Evolutionary conservation across 2,329 filamentous ascomycete species (phyloP).

Genomic region (Gliomastix tumulicola): DNA sequence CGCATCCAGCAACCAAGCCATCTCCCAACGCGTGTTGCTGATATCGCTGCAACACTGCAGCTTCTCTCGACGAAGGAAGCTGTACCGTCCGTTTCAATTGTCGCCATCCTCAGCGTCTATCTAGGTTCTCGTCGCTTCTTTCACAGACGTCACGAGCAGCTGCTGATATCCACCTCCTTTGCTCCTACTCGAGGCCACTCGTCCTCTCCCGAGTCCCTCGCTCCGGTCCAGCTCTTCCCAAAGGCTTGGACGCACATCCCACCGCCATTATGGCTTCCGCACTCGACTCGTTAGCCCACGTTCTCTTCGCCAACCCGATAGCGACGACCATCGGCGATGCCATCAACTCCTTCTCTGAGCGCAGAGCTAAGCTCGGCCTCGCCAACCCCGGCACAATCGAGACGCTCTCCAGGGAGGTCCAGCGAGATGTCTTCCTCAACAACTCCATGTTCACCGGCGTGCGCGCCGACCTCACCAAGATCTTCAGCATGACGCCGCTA

Average conservation of each 20-base stretch:
- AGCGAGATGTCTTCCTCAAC: conserved; percentile 92
- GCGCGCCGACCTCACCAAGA: conserved; percentile 92
- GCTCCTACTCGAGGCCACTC: no score
- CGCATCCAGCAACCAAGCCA: no score
- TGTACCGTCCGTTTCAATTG: no score
- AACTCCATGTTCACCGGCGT: conserved; percentile 97
- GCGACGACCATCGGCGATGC: conserved; percentile 65
- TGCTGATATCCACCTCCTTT: no score
- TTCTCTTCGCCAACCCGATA: conserved; percentile 70
- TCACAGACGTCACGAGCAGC: no score
- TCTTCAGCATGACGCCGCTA: conserved; percentile 85
- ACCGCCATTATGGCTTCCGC: conserved; percentile 43
- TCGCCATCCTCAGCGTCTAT: no score
- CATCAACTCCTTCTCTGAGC: conserved; percentile 74
- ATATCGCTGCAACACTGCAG: no score
- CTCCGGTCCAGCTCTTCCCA: background rate
- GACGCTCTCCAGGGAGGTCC: conserved; percentile 81
- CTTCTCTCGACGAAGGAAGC: no score
- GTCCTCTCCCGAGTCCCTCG: no score
- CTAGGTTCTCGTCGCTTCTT: no score
- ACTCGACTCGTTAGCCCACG: conserved; percentile 48
- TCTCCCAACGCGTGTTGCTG: no score
- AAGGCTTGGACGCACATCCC: background rate
- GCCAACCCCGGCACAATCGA: conserved; percentile 91
- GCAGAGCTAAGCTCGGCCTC: conserved; percentile 81